These are phyloP conservation scores for Camelina hispida DNA, from an alignment of 345 rosid species.

Conservation along the genomic window DNA sequence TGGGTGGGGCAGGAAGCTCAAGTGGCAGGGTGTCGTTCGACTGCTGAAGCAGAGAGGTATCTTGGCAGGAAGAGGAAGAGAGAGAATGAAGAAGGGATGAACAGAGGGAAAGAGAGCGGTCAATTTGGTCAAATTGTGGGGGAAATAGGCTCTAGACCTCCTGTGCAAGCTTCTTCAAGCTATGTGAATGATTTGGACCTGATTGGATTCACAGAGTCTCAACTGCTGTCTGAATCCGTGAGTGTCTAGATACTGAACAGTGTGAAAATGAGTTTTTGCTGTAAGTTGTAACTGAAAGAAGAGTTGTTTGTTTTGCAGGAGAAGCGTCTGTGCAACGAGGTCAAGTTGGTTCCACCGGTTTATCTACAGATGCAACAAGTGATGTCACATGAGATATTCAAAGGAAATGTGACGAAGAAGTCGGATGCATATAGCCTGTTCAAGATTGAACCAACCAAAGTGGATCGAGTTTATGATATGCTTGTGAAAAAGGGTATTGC, in stretches of 20 bases:
- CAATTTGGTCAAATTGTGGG: slow-evolving; percentile 54
- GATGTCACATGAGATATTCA: slow-evolving; percentile 75
- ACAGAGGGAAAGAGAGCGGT: slow-evolving; percentile 67
- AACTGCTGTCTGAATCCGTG: slow-evolving; percentile 83
- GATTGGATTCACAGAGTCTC: slow-evolving; percentile 62
- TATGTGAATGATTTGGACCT: slow-evolving; percentile 62
- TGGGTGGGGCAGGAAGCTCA: slow-evolving; percentile 75
- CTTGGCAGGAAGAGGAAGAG: slow-evolving; percentile 67
- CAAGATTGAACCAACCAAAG: slow-evolving; percentile 79
- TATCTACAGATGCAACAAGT: slow-evolving; percentile 90
- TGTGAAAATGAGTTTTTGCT: neutral
- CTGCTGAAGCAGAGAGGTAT: slow-evolving; percentile 82
- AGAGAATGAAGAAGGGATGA: slow-evolving; percentile 78
- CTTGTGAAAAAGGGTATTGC: slow-evolving; percentile 95
- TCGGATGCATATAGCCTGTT: slow-evolving; percentile 78
- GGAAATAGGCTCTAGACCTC: slow-evolving; percentile 46
- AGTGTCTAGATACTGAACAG: slow-evolving; percentile 40
- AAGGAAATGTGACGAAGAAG: slow-evolving; percentile 73
- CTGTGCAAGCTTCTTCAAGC: slow-evolving; percentile 67
- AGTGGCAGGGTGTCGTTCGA: slow-evolving; percentile 83
- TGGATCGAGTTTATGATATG: slow-evolving; percentile 88
- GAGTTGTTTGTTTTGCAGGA: slow-evolving; percentile 61
- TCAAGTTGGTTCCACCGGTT: slow-evolving; percentile 70
- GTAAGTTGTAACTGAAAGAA: slow-evolving; percentile 26
- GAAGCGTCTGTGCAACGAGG: slow-evolving; percentile 80